phyloP scores from a whole-genome alignment of 768 basidiomycete genomes.

The Termitomyces sp. region DNA sequence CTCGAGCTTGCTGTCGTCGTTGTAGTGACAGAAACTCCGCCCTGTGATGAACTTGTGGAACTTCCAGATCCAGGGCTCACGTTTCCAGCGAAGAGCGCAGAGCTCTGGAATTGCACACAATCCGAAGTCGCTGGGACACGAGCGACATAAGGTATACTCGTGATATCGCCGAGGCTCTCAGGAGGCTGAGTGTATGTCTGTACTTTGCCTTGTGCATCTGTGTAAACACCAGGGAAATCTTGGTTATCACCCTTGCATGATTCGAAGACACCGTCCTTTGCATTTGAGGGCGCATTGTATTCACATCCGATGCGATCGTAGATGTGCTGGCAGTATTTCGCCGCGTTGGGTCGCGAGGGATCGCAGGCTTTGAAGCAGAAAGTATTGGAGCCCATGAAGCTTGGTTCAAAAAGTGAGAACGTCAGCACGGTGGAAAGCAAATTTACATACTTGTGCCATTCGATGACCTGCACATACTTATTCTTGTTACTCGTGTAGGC shows the following conservation, averaged over 20 bases:
- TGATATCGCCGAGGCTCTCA: slow-evolving; percentile 29
- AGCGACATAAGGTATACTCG: slow-evolving; percentile 31
- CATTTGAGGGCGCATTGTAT: slow-evolving; percentile 63
- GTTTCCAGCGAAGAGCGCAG: slow-evolving; percentile 22
- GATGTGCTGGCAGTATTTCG: slow-evolving; percentile 17
- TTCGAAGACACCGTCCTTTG: slow-evolving; percentile 53
- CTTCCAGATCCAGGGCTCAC: slow-evolving; percentile 7
- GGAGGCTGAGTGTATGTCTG: slow-evolving; percentile 35
- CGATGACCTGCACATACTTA: slow-evolving; percentile 14
- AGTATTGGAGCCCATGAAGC: slow-evolving; percentile 17
- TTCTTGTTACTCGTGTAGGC: slow-evolving; percentile 11
- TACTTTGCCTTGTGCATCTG: slow-evolving; percentile 26
- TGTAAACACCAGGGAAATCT: slow-evolving; percentile 40
- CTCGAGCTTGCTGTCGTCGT: background rate
- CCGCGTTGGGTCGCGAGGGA: slow-evolving; percentile 35
- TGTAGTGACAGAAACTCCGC: background rate
- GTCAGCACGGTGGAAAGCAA: background rate
- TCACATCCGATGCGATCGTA: slow-evolving; percentile 16
- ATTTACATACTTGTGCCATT: slow-evolving; percentile 13
- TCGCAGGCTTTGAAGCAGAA: slow-evolving; percentile 44
- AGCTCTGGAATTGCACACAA: slow-evolving; percentile 25
- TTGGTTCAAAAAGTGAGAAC: slow-evolving; percentile 23
- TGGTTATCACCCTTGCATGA: slow-evolving; percentile 59
- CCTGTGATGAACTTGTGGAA: background rate
- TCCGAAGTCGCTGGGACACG: slow-evolving; percentile 30